Conservation (phyloP, 768 basidiomycete species). For the Mycena rebaudengoi region DNA sequence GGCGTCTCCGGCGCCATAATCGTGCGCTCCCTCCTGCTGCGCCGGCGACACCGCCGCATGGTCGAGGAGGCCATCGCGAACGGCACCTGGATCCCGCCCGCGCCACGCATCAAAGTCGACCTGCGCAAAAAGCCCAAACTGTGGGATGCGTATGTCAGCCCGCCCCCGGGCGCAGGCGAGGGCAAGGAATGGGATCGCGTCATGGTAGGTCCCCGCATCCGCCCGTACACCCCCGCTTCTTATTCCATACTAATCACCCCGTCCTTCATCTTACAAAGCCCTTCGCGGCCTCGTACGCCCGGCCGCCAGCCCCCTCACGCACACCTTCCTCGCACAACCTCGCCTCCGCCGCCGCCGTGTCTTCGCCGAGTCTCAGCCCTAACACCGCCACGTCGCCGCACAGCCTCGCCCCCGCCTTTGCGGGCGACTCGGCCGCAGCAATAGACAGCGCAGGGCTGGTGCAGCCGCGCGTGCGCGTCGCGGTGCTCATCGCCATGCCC, state of each 20-base stretch:
- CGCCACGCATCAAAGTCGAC: conserved; percentile 45
- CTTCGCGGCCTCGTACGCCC: conserved; percentile 31
- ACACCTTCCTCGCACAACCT: neutral
- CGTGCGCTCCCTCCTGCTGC: conserved; percentile 68
- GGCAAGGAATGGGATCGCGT: conserved; percentile 15
- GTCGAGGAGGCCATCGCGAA: conserved; percentile 72
- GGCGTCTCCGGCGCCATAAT: conserved; percentile 75
- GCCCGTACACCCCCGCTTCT: neutral
- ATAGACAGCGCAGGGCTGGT: neutral
- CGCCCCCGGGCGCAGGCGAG: neutral
- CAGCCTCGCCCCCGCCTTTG: neutral
- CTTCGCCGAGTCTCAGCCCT: neutral
- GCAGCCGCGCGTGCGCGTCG: conserved; percentile 43
- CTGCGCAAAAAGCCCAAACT: conserved; percentile 55
- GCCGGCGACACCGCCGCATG: conserved; percentile 64
- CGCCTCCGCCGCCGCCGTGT: neutral
- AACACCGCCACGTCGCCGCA: neutral
- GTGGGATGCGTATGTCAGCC: conserved; percentile 57
- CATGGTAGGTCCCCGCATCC: conserved; percentile 11
- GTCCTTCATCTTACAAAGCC: conserved; percentile 25
- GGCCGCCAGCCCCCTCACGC: conserved; percentile 19
- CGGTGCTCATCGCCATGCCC: conserved; percentile 58
- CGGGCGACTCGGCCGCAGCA: conserved; percentile 4
- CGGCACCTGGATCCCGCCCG: conserved; percentile 64
- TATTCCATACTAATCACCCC: conserved; percentile 23